These are phyloP conservation scores for Tricholoma sp. DNA, from an alignment of 768 basidiomycete genomes.

Conservation along the genomic window DNA sequence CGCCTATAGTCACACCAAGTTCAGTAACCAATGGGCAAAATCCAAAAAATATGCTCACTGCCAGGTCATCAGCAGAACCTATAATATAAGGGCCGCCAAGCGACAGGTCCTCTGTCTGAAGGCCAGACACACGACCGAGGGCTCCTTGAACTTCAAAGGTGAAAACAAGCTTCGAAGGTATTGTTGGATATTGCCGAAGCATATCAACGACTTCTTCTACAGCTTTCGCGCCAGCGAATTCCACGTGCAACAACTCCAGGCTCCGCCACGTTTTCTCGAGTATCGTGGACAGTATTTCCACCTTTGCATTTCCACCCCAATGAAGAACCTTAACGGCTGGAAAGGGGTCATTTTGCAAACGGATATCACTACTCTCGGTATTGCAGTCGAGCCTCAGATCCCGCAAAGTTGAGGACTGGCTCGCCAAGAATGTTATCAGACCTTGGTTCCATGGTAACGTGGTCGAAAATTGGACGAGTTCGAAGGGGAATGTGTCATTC, in stretches of 20 bases:
- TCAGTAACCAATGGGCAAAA: neutral
- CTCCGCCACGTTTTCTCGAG: neutral
- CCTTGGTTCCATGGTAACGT: neutral
- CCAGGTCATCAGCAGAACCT: neutral
- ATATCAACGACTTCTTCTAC: neutral
- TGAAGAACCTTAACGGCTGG: neutral
- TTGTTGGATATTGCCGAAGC: neutral
- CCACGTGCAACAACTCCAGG: neutral
- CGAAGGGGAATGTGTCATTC: constrained; percentile 1
- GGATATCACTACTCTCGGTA: neutral
- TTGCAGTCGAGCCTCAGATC: neutral
- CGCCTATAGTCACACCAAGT: neutral
- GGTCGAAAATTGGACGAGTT: neutral
- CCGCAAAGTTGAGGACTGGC: neutral
- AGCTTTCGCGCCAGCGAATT: neutral
- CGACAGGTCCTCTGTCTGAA: neutral
- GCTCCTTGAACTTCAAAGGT: neutral
- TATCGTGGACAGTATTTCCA: neutral
- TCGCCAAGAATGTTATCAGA: neutral
- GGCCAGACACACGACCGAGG: neutral
- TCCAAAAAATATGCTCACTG: neutral
- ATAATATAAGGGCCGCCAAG: neutral
- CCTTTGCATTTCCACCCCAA: neutral
- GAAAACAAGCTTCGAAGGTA: neutral
- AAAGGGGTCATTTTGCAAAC: neutral